A percentile compares a stretch with the other conserved stretches of the same genome.
phyloP scores from a whole-genome alignment of 1,284 basidiomycete genomes.

The Quambalaria eucalypti region DNA sequence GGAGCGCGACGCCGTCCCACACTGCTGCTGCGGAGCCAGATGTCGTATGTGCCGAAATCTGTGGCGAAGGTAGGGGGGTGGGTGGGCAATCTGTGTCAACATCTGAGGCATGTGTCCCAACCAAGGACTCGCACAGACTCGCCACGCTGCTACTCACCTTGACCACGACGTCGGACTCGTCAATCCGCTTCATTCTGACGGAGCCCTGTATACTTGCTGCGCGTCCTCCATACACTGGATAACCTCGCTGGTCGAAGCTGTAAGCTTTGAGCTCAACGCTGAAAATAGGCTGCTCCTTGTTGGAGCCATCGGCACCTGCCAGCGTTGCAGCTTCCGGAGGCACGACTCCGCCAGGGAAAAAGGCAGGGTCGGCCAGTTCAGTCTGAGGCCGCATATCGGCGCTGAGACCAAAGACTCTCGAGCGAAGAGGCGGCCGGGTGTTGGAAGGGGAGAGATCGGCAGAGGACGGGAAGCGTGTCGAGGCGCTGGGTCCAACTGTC shows the following conservation, averaged over 20 bases:
- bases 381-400: neutral
- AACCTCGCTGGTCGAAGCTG: slow-evolving; percentile 31
- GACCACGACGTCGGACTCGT: slow-evolving; percentile 30
- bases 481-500: no score
- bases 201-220: slow-evolving; percentile 22
- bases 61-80: neutral
- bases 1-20: slow-evolving; percentile 32
- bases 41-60: slow-evolving; percentile 34
- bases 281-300: slow-evolving; percentile 12
- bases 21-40: slow-evolving; percentile 32
- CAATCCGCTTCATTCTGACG: slow-evolving; percentile 21
- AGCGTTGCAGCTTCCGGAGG: neutral
- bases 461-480: no score
- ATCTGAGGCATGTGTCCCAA: neutral
- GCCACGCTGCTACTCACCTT: slow-evolving; percentile 9
- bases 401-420: neutral
- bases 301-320: neutral
- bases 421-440: neutral
- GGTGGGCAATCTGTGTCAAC: neutral
- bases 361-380: neutral
- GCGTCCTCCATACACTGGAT: slow-evolving; percentile 26
- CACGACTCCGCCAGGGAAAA: neutral
- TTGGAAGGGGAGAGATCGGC: no score
- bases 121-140: neutral
- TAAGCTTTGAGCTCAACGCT: slow-evolving; percentile 34